Conservation (phyloP, 106 monocot species). For the Dendrobium chrysotoxum region DNA sequence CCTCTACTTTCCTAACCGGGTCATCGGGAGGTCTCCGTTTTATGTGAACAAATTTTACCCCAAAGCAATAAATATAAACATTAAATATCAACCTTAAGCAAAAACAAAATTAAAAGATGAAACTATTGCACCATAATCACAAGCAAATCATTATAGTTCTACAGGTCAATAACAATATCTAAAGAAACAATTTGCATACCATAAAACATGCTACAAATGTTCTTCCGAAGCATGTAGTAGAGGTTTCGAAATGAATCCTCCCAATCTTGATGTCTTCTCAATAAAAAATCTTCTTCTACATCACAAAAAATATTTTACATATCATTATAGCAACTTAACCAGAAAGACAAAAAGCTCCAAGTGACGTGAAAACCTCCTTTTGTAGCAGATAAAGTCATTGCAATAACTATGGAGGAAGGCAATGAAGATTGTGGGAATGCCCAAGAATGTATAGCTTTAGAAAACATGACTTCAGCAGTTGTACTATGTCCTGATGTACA, state of each 20-base stretch:
- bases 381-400: conserved; percentile 42
- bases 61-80: background rate
- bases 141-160: background rate
- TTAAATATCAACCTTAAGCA: background rate
- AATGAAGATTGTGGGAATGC: conserved; percentile 72
- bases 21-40: no score
- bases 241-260: conserved; percentile 82
- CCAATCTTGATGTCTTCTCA: conserved; percentile 68
- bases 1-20: no score
- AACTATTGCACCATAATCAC: background rate
- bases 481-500: conserved; percentile 8
- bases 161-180: background rate
- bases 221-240: conserved; percentile 75
- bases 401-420: conserved; percentile 60
- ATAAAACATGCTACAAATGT: conserved; percentile 68
- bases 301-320: background rate
- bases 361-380: conserved; percentile 45
- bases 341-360: background rate
- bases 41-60: background rate
- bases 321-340: background rate
- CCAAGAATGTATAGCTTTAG: conserved; percentile 74
- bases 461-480: conserved; percentile 26
- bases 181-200: conserved; percentile 30
- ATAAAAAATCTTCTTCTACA: conserved; percentile 62
- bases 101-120: background rate